phyloP scores from a whole-genome alignment of 257 asterid species.

The Nicotiana paniculata region DNA sequence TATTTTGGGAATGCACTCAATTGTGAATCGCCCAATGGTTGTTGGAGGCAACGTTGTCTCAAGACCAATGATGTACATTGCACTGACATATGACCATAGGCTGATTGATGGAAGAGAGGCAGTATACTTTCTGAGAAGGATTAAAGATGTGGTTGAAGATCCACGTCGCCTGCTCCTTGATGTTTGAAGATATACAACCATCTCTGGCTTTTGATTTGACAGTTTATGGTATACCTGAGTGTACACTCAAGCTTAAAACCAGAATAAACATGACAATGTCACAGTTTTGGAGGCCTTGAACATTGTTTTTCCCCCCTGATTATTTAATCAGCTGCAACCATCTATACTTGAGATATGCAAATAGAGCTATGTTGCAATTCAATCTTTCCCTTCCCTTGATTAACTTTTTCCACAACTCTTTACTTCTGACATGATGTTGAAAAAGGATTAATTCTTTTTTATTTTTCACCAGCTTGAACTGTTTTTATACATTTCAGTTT shows the following conservation, averaged over 20 bases:
- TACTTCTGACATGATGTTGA: background rate
- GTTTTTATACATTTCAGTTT: background rate
- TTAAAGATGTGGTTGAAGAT: conserved; percentile 95
- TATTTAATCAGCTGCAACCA: background rate
- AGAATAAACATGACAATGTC: conserved; percentile 6
- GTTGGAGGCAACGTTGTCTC: conserved; percentile 82
- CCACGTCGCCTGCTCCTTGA: conserved; percentile 92
- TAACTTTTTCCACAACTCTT: background rate
- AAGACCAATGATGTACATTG: conserved; percentile 96
- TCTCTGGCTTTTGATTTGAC: background rate
- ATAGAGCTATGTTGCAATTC: background rate
- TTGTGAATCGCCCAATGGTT: conserved; percentile 93
- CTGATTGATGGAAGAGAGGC: conserved; percentile 99
- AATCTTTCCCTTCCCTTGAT: background rate
- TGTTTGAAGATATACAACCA: conserved; percentile 33
- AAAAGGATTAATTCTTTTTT: background rate
- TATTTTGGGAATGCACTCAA: conserved; percentile 95
- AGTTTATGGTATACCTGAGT: background rate
- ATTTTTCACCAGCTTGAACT: background rate
- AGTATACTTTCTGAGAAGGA: conserved; percentile 80
- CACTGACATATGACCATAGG: conserved; percentile 88
- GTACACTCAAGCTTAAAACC: background rate
- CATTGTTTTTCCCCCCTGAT: background rate
- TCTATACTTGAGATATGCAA: background rate
- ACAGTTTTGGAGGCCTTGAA: conserved; percentile 7